Evolutionary conservation across 2,329 filamentous ascomycete genomes (phyloP).

Genomic region (Sporothrix brunneoviolacea): DNA sequence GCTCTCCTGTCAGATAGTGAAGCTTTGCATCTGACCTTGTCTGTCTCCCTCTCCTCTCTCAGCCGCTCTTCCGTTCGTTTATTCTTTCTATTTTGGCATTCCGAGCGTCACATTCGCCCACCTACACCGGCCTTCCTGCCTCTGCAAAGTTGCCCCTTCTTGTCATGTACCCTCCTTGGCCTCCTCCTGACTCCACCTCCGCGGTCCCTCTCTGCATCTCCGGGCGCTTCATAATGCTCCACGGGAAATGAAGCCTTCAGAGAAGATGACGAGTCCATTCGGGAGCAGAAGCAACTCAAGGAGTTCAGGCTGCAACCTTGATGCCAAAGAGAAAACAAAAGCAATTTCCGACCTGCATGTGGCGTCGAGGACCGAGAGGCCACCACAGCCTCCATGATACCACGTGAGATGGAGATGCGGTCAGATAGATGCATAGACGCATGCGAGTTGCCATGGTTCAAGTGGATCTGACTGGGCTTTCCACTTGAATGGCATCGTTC

Average conservation of each 20-base stretch:
- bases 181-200: not conserved
- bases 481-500: not conserved
- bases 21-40: not conserved
- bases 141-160: not conserved
- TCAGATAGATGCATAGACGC: slow-evolving; percentile 1
- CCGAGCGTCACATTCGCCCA: not conserved
- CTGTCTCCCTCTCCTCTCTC: not conserved
- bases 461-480: not conserved
- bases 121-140: not conserved
- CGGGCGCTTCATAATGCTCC: not conserved
- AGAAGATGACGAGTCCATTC: no score
- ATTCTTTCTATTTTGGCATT: not conserved
- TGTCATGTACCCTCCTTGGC: not conserved
- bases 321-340: not conserved
- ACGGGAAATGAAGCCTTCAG: not conserved
- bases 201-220: not conserved
- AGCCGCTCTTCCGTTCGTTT: not conserved
- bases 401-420: slow-evolving; percentile 9
- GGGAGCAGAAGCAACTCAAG: no score
- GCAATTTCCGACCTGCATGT: not conserved
- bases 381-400: slow-evolving; percentile 1
- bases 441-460: not conserved
- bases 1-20: not conserved
- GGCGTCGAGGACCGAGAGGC: not conserved
- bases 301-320: no score